Conservation (phyloP, 106 monocot genomes). For the Phalaenopsis equestris region DNA sequence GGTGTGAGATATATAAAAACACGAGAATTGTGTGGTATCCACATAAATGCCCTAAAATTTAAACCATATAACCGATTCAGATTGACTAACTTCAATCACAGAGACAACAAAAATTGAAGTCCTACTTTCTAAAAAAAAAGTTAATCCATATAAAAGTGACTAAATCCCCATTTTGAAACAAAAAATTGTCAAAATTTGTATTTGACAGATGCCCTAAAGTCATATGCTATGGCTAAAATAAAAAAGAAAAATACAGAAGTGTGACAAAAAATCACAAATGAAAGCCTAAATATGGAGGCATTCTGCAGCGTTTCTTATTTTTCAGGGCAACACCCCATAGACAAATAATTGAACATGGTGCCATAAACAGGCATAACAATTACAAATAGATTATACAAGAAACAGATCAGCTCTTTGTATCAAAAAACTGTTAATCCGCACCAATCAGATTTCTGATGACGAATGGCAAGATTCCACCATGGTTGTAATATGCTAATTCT, state of each 20-base stretch:
- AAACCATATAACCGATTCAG: too few species aligned
- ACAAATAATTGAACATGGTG: neutral
- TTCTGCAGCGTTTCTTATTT: neutral
- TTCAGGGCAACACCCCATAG: neutral
- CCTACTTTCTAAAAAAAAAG: too few species aligned
- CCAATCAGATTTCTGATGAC: slow-evolving; percentile 75
- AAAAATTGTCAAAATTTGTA: neutral
- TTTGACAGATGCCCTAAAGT: neutral
- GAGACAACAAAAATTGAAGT: too few species aligned
- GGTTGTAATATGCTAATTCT: slow-evolving; percentile 80
- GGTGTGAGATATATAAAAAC: too few species aligned
- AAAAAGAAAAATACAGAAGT: neutral
- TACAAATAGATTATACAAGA: neutral
- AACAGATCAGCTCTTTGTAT: neutral
- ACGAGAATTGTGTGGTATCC: too few species aligned
- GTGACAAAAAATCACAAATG: neutral
- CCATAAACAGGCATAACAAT: neutral
- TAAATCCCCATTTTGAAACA: too few species aligned
- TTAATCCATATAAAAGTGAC: too few species aligned
- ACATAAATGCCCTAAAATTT: too few species aligned
- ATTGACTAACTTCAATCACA: too few species aligned
- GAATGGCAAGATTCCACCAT: slow-evolving; percentile 86
- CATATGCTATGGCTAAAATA: neutral
- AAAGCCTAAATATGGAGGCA: neutral
- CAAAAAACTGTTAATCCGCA: slow-evolving; percentile 26